Percentiles rank a stretch among this genome's conserved stretches.
phyloP scores from a whole-genome alignment of 2,329 filamentous ascomycete genomes.

The Botrytis sinoallii region DNA sequence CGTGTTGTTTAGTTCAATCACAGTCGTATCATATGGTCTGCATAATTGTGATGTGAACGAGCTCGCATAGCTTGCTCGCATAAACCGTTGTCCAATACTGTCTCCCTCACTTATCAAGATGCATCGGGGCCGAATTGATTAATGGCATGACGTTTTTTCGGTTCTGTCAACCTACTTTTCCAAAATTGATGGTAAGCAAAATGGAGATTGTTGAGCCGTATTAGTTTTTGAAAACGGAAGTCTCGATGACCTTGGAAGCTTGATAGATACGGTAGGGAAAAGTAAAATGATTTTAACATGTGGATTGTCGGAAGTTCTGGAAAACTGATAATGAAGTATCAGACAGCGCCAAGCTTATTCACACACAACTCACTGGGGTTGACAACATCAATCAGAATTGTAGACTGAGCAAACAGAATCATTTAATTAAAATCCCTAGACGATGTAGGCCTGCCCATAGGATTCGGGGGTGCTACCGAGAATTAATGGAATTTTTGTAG shows the following conservation, averaged over 20 bases:
- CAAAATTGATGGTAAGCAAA: not conserved
- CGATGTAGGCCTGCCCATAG: not conserved
- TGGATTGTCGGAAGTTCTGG: not conserved
- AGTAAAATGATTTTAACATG: not conserved
- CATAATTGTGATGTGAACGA: constrained; percentile 14
- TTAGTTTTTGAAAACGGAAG: not conserved
- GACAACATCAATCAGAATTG: not conserved
- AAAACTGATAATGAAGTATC: not conserved
- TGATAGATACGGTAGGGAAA: not conserved
- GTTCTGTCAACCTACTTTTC: not conserved
- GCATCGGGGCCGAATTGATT: constrained; percentile 18
- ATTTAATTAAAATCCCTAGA: not conserved
- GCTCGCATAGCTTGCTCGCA: constrained; percentile 14
- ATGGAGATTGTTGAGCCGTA: not conserved
- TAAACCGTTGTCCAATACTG: constrained; percentile 7
- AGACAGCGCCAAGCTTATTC: not conserved
- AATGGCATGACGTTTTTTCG: constrained; percentile 2
- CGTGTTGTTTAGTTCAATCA: constrained; percentile 5
- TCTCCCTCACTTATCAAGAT: constrained; percentile 8
- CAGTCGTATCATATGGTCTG: constrained; percentile 12
- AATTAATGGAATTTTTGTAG: not conserved
- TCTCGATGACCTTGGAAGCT: not conserved
- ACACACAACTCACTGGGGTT: not conserved
- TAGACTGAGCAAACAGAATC: not conserved
- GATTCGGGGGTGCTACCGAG: not conserved